A percentile compares a stretch with the other conserved stretches of the same genome.
These are phyloP conservation scores for Daldinia caldariorum DNA, from an alignment of 495 filamentous ascomycete species.

Conservation along the genomic window DNA sequence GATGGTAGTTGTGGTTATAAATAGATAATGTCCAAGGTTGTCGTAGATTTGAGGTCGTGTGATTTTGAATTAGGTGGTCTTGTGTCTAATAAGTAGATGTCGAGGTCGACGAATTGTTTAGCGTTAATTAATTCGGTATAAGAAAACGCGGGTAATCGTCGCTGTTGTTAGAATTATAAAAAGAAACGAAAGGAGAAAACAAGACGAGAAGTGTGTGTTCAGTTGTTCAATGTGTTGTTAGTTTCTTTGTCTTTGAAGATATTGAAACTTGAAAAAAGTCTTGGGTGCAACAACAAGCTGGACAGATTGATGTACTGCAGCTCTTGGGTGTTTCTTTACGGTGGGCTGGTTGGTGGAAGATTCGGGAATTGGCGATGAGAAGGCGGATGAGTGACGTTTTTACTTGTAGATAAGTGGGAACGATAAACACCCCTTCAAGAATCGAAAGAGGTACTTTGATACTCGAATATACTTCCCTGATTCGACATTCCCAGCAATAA, in stretches of 20 bases:
- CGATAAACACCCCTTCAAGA: conserved; percentile 4
- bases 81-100: conserved; percentile 6
- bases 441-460: background rate
- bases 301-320: conserved; percentile 29
- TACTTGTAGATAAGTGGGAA: conserved; percentile 26
- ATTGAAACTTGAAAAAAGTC: background rate
- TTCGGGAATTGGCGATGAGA: conserved; percentile 45
- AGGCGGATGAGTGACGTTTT: conserved; percentile 40
- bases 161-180: background rate
- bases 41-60: conserved; percentile 14
- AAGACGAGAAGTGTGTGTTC: conserved; percentile 20
- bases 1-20: background rate
- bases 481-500: too few species aligned
- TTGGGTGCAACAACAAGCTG: background rate
- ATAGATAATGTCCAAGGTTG: too few species aligned
- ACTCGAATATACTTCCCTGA: too few species aligned
- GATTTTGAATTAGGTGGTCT: conserved; percentile 4
- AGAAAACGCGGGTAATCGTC: background rate
- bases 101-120: conserved; percentile 11
- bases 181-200: conserved; percentile 20
- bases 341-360: conserved; percentile 42
- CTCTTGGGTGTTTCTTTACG: conserved; percentile 37
- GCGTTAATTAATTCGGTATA: conserved; percentile 7
- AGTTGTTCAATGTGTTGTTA: conserved; percentile 7
- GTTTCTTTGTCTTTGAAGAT: background rate